Evolutionary conservation across 1,284 basidiomycete species (phyloP), one percentile per base, ranked within the genome.

Genomic region (Ceratobasidium sp.): DNA sequence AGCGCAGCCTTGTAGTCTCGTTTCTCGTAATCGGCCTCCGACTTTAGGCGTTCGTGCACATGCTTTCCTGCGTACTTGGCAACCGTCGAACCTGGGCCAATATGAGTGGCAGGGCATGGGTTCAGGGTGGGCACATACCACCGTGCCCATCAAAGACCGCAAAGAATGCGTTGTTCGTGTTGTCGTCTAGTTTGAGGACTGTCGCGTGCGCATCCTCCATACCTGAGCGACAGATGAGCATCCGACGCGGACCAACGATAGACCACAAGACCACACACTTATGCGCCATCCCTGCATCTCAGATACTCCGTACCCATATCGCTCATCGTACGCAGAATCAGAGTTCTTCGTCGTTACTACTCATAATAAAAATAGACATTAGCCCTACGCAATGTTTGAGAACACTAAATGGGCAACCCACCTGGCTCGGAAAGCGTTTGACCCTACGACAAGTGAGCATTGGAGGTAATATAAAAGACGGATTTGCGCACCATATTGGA

Each of bases 261-360:
- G 30, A 18, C 61, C 5, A 86, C 96, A 82, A 18, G 30, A 18
- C 61, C 5, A 86, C 96, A 82, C 78, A 98, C 97, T 91, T 83
- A 98, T 93, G 82, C 97, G 87, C 97, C 97, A 99, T 77, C 97
- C 97, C 83, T 99, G 97, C 97, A 99, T 99, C 84, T 98, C 96
- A 52, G 93, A 92, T 60, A 98, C 86, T 10, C 88, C 92, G 81
- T 91, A 98, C 74, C 88, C 82, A 80, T 91, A 92, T 74, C 89
- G 88, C 76, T 87, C 88, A 86, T 97, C 90, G 77, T 86, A 86
- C 72, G 94, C 96, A 41, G 85, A 82, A 76, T 92, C 88, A 36
- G 93, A 92, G 80, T 87, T 88, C 87, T 98, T 99, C 76, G 90
- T 88, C 73, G 91, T 94, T 57, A 92, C 93, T 91, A 81, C 21